Percentiles rank a stretch among this genome's conserved stretches.
phyloP scores from a whole-genome alignment of 768 basidiomycete species.

The Amanita rimosa region DNA sequence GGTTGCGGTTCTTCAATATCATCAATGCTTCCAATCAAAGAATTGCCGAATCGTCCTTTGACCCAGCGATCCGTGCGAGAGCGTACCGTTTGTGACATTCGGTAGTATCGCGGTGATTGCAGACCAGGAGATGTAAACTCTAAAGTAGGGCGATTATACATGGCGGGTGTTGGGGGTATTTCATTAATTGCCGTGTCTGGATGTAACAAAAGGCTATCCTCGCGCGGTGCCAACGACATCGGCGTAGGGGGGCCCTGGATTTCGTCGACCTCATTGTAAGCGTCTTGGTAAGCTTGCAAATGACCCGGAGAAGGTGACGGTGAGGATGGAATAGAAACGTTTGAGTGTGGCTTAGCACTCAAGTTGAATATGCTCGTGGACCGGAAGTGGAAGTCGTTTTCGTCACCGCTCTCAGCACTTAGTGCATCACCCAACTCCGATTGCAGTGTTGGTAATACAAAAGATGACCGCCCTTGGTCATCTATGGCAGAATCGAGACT shows the following conservation, averaged over 20 bases:
- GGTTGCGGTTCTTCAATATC: constrained; percentile 9
- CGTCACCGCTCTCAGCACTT: constrained; percentile 26
- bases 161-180: constrained; percentile 1
- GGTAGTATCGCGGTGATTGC: constrained; percentile 22
- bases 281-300: background rate
- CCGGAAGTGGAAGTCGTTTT: constrained; percentile 33
- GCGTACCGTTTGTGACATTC: constrained; percentile 41
- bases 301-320: constrained; percentile 18
- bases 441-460: constrained; percentile 27
- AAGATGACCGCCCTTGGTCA: background rate
- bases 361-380: constrained; percentile 47
- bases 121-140: constrained; percentile 10
- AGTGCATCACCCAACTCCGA: constrained; percentile 50
- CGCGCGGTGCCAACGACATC: constrained; percentile 5
- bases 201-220: constrained; percentile 4
- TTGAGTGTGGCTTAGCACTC: background rate
- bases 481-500: constrained; percentile 10
- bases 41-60: constrained; percentile 39
- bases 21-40: constrained; percentile 6
- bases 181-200: background rate
- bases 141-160: constrained; percentile 1
- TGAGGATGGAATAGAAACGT: constrained; percentile 28
- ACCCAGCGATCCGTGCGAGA: constrained; percentile 50
- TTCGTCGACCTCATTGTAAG: background rate
- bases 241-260: constrained; percentile 1